Evolutionary conservation across 2,329 filamentous ascomycete genomes (phyloP).

Genomic region (Dryadomyces quercus-mongolicae): DNA sequence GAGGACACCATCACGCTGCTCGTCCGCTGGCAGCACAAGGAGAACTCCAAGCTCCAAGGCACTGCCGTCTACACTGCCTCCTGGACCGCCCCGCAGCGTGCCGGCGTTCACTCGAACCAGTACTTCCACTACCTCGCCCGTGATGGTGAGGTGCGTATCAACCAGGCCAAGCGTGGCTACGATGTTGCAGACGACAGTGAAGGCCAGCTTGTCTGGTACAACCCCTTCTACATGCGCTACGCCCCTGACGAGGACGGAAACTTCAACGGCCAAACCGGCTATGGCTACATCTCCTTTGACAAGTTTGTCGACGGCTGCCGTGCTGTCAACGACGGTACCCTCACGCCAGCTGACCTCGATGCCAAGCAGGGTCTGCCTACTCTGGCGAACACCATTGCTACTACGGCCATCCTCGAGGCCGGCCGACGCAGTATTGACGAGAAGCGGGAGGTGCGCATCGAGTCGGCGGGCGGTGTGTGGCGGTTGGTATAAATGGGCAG

Average conservation of each 20-base stretch:
- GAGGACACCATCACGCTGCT: conserved; percentile 90
- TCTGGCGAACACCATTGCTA: conserved; percentile 78
- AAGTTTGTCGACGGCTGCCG: conserved; percentile 88
- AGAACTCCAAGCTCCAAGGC: conserved; percentile 56
- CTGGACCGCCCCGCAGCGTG: conserved; percentile 87
- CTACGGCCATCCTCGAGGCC: conserved; percentile 82
- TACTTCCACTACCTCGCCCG: conserved; percentile 91
- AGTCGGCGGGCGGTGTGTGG: conserved; percentile 54
- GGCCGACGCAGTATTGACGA: conserved; percentile 78
- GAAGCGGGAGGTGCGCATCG: conserved; percentile 63
- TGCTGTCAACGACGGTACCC: conserved; percentile 60
- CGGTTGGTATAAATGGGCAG: conserved; percentile 36
- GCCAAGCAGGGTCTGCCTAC: conserved; percentile 73
- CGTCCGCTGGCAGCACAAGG: conserved; percentile 73
- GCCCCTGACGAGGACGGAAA: conserved; percentile 91
- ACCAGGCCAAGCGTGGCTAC: conserved; percentile 86
- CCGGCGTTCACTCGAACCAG: conserved; percentile 92
- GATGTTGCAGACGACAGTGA: conserved; percentile 76
- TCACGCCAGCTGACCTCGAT: conserved; percentile 66
- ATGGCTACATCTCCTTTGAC: conserved; percentile 89
- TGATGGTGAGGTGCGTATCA: conserved; percentile 74
- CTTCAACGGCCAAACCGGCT: conserved; percentile 81
- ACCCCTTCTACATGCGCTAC: conserved; percentile 94
- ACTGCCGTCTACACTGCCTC: conserved; percentile 88
- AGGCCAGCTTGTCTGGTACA: conserved; percentile 69